Evolutionary conservation across 495 filamentous ascomycete species (phyloP).

Genomic region (Penicillium paradoxum): DNA sequence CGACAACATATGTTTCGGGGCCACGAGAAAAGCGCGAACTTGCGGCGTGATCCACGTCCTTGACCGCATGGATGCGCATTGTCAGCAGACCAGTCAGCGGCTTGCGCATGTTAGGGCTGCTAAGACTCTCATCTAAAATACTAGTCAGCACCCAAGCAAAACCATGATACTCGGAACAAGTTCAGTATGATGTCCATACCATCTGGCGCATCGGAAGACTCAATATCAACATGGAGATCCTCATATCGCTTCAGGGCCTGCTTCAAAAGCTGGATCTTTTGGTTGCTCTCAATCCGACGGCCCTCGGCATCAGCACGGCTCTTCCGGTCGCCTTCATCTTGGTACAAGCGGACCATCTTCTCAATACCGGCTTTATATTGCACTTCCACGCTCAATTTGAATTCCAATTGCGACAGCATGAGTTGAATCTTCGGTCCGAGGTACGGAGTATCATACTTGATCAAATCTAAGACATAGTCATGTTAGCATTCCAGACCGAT

Average conservation of each 20-base stretch:
- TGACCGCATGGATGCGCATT: constrained; percentile 80
- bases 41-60: constrained; percentile 91
- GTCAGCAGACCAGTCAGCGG: constrained; percentile 85
- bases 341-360: constrained; percentile 98
- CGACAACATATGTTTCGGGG: constrained; percentile 89
- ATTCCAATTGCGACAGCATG: constrained; percentile 98
- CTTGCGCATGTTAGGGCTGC: constrained; percentile 88
- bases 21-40: constrained; percentile 80
- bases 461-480: constrained; percentile 64
- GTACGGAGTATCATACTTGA: constrained; percentile 96
- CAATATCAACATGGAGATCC: constrained; percentile 94
- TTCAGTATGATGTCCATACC: constrained; percentile 49
- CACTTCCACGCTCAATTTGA: constrained; percentile 98
- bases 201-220: constrained; percentile 73
- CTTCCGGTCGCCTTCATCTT: constrained; percentile 97
- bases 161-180: neutral
- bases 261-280: constrained; percentile 94
- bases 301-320: constrained; percentile 89
- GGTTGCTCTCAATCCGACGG: constrained; percentile 85
- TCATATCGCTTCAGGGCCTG: constrained; percentile 96
- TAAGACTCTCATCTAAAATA: constrained; percentile 87
- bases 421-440: constrained; percentile 97
- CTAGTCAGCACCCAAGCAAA: constrained; percentile 3
- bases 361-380: constrained; percentile 99
- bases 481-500: constrained; percentile 13